Percentiles rank a stretch among this genome's conserved stretches.
These are phyloP conservation scores for Penicillium sp. DNA, from an alignment of 2,329 filamentous ascomycete genomes.

Conservation along the genomic window DNA sequence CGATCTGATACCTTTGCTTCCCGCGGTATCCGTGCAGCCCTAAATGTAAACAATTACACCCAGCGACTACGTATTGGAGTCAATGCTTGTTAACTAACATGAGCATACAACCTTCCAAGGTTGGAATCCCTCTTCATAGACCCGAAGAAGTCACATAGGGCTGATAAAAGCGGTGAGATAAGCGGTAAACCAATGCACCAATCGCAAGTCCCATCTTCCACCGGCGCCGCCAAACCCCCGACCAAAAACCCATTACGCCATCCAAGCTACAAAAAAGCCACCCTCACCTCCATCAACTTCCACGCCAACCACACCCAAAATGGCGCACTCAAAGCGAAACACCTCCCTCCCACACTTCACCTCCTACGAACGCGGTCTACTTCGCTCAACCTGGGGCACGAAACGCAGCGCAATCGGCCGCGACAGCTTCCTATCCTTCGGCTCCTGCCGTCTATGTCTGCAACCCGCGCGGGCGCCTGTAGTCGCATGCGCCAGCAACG, in stretches of 20 bases:
- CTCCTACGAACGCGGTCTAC: conserved; percentile 78
- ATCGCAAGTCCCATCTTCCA: neutral
- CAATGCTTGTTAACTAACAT: neutral
- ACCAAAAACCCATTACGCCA: conserved; percentile 4
- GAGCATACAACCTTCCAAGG: neutral
- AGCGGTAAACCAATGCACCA: neutral
- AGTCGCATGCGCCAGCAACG: conserved; percentile 71
- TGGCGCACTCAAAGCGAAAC: conserved; percentile 69
- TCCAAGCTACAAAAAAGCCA: conserved; percentile 1
- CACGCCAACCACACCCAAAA: conserved; percentile 15
- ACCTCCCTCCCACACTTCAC: conserved; percentile 93
- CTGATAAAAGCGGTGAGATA: neutral
- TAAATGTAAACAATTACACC: neutral
- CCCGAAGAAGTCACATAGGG: neutral
- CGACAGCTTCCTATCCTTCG: conserved; percentile 90
- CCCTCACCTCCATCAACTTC: neutral
- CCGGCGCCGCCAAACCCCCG: neutral
- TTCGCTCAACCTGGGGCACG: conserved; percentile 77
- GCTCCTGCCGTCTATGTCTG: conserved; percentile 83
- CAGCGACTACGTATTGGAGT: neutral
- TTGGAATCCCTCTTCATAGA: neutral
- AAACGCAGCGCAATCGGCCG: conserved; percentile 79
- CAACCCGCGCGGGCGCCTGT: conserved; percentile 78
- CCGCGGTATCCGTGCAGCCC: no score
- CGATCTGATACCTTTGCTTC: neutral